Evolutionary conservation across 768 basidiomycete species (phyloP).

Genomic region (Xerocomellus amylosporus): DNA sequence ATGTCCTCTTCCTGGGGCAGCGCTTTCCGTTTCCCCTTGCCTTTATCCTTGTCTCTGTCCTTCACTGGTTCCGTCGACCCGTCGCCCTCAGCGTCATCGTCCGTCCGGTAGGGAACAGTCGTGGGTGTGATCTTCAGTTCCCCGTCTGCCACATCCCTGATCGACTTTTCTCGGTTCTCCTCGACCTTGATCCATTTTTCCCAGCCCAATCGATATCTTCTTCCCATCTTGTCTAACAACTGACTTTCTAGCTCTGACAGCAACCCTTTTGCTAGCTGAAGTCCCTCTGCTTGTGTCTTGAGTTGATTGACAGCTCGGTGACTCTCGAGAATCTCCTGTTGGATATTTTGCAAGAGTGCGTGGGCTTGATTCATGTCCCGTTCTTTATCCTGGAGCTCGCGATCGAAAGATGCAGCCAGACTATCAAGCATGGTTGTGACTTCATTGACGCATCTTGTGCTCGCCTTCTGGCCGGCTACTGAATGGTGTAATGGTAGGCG

Average conservation of each 20-base stretch:
- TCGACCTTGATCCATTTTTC: conserved; percentile 92
- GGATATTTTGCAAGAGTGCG: conserved; percentile 79
- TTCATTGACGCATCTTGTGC: conserved; percentile 80
- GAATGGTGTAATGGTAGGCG: conserved; percentile 82
- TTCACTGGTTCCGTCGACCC: conserved; percentile 34
- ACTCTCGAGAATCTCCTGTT: conserved; percentile 86
- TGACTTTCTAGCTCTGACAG: conserved; percentile 64
- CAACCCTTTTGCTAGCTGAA: conserved; percentile 55
- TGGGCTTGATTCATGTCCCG: conserved; percentile 89
- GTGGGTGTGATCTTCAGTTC: conserved; percentile 46
- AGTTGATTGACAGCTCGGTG: conserved; percentile 73
- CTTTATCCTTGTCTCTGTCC: conserved; percentile 45
- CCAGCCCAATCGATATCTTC: conserved; percentile 82
- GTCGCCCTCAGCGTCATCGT: conserved; percentile 45
- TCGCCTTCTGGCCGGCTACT: conserved; percentile 78
- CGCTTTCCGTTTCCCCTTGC: conserved; percentile 56
- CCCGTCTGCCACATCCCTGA: conserved; percentile 63
- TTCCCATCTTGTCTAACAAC: conserved; percentile 73
- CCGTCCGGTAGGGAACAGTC: conserved; percentile 45
- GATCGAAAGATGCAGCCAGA: conserved; percentile 86
- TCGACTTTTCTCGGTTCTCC: conserved; percentile 67
- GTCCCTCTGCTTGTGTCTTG: conserved; percentile 61
- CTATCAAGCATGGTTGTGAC: conserved; percentile 84
- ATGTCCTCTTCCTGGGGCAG: conserved; percentile 52
- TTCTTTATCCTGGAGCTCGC: conserved; percentile 88